These are phyloP conservation scores for Psilocybe sp. DNA, from an alignment of 768 basidiomycete genomes.

Conservation along the genomic window DNA sequence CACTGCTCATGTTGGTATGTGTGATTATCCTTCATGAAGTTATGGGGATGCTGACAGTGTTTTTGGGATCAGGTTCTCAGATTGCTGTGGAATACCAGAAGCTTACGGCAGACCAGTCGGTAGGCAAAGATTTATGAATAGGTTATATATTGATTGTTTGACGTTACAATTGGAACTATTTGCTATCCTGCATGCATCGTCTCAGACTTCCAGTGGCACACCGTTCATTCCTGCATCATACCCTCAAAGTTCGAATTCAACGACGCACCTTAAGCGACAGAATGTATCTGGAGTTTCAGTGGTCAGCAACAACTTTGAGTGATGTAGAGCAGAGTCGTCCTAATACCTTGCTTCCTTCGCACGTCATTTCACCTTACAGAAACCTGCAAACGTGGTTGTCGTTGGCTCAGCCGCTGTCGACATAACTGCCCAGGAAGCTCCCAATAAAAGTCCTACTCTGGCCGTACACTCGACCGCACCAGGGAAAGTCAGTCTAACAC, in stretches of 20 bases:
- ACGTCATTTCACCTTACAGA: constrained; percentile 12
- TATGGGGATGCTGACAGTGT: neutral
- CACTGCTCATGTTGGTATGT: constrained; percentile 74
- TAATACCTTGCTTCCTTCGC: neutral
- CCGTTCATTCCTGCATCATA: no score
- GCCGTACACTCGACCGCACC: constrained; percentile 69
- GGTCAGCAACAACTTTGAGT: no score
- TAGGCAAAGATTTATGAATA: constrained; percentile 22
- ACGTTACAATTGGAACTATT: neutral
- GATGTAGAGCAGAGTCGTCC: neutral
- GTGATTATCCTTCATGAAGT: no score
- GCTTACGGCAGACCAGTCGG: constrained; percentile 31
- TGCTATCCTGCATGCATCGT: no score
- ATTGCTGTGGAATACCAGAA: constrained; percentile 77
- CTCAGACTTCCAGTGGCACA: no score
- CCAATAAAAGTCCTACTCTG: constrained; percentile 32
- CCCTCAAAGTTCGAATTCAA: no score
- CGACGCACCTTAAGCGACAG: no score
- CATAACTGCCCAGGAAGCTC: constrained; percentile 58
- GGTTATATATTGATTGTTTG: neutral
- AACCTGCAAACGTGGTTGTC: constrained; percentile 56
- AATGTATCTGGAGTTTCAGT: no score
- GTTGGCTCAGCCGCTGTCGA: constrained; percentile 90
- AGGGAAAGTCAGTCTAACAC: constrained; percentile 65
- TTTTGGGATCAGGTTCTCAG: constrained; percentile 52